Evolutionary conservation across 495 filamentous ascomycete species (phyloP), one percentile per base, ranked within the genome.

Genomic region (Parachaetomium inaequale): DNA sequence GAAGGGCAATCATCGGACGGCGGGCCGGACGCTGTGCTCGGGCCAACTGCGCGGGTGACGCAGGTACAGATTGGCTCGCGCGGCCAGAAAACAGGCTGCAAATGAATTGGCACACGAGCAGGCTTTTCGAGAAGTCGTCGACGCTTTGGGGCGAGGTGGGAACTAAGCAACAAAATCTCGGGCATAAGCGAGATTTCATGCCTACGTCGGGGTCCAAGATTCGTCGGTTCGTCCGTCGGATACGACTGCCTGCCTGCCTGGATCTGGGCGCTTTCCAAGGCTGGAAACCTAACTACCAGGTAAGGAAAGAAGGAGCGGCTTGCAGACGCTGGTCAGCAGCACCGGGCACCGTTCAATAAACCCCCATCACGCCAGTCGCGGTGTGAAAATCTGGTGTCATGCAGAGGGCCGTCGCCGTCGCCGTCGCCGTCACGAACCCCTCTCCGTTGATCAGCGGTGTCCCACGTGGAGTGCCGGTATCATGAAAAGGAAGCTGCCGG

Each of bases 401-500:
- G 7, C 19, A 46, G 8, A 23, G 21, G 3, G 19, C 19, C 21
- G n/a, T 14, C 43, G 5, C 3, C 43, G 19, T 25, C 17, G 4
- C 42, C 17, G 6, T 6, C n/a, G 38, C 21, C 42, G 3, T 12
- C 14, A 17, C 29, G 17, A 29, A 14, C 31, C 4, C 31, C 31
- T 12, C 19, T 10, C 19, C 17, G 38, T n/a, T 49, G 53, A 56
- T 63, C 61, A 28, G 26, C 55, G 34, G 15, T 45, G 14, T 49
- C 43, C 62, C 62, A 64, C 56, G 50, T 60, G 62, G n/a, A 10
- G 23, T 56, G 21, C 10, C 45, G 31, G n/a, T 17, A 6, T 17
- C 10, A 38, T 38, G 53, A 40, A 55, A 43, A 51, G 66, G 61
- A 56, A 66, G 52, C 63, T 62, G 58, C 66, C 66, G 66, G 66